Evolutionary conservation across 2,329 filamentous ascomycete species (phyloP).

Genomic region (Herpotrichia juniperi): DNA sequence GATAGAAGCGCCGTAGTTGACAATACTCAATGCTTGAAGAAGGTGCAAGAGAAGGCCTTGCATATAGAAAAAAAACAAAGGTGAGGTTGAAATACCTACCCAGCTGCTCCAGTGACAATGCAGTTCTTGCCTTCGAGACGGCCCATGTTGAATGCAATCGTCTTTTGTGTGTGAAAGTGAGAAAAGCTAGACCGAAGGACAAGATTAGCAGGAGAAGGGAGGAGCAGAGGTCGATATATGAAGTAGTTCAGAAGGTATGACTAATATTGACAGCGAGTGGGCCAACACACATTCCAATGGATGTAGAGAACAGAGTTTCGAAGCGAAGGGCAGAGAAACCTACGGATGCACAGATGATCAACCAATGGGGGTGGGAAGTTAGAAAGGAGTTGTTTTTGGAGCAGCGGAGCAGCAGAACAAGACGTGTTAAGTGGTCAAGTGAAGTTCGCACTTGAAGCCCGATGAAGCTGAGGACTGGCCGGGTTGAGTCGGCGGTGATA

Average conservation of each 20-base stretch:
- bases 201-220: conserved; percentile 1
- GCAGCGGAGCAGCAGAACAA: not conserved
- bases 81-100: conserved; percentile 61
- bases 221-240: conserved; percentile 6
- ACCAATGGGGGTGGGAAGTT: not conserved
- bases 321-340: not conserved
- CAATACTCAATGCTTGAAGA: not conserved
- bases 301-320: not conserved
- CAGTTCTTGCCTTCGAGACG: conserved; percentile 70
- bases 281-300: conserved; percentile 17
- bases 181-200: not conserved
- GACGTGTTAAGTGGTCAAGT: not conserved
- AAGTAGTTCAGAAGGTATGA: conserved; percentile 26
- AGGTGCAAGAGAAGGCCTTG: not conserved
- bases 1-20: not conserved
- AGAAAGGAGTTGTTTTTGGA: not conserved
- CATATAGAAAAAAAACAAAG: not conserved
- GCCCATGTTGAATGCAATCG: conserved; percentile 44
- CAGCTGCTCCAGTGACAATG: conserved; percentile 83
- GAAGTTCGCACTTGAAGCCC: not conserved
- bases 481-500: conserved; percentile 23
- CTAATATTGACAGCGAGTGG: conserved; percentile 33
- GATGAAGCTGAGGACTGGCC: conserved; percentile 8
- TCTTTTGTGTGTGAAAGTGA: not conserved
- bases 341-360: not conserved